These are phyloP conservation scores for Imleria badia DNA, from an alignment of 768 basidiomycete genomes.

Conservation along the genomic window DNA sequence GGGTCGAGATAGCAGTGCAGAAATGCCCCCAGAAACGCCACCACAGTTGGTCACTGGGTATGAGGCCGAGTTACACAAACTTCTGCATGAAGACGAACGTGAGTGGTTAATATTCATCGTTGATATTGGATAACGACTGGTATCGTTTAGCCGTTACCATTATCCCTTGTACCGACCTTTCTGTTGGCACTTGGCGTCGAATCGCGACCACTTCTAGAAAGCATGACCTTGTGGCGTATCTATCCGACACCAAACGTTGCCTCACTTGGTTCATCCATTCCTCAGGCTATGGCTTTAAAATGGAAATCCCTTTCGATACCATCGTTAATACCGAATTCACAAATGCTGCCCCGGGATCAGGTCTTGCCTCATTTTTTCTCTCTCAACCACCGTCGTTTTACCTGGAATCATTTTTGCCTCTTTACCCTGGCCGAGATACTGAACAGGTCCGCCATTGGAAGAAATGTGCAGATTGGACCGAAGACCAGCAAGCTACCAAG, in stretches of 20 bases:
- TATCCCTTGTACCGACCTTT: constrained; percentile 73
- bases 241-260: constrained; percentile 63
- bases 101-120: constrained; percentile 30
- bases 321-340: constrained; percentile 60
- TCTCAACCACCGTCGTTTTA: constrained; percentile 70
- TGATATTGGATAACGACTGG: not conserved
- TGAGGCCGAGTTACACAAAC: constrained; percentile 57
- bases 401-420: constrained; percentile 46
- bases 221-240: constrained; percentile 74
- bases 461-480: constrained; percentile 73
- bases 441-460: constrained; percentile 51
- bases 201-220: constrained; percentile 54
- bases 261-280: constrained; percentile 81
- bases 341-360: constrained; percentile 53
- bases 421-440: constrained; percentile 30
- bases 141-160: constrained; percentile 60
- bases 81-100: constrained; percentile 82
- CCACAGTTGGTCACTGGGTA: constrained; percentile 52
- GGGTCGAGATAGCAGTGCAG: constrained; percentile 32
- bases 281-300: constrained; percentile 74
- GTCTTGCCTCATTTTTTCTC: constrained; percentile 61
- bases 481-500: constrained; percentile 63
- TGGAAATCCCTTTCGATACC: constrained; percentile 72
- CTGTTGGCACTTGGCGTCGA: constrained; percentile 78
- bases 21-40: constrained; percentile 47